phyloP scores from a whole-genome alignment of 495 filamentous ascomycete species.

The Penicillium tannophilum region DNA sequence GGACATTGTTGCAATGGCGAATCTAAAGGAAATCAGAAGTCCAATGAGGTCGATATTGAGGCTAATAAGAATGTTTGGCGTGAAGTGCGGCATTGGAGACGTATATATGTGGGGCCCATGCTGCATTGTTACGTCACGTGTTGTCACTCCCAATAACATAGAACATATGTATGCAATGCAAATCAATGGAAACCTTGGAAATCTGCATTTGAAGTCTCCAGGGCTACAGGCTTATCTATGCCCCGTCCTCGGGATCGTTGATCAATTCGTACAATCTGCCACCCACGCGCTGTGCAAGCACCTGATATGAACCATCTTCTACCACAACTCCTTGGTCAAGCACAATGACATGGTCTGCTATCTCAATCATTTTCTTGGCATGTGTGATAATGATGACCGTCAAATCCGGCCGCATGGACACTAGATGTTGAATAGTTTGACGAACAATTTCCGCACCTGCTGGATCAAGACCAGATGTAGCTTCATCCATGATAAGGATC shows the following conservation, averaged over 20 bases:
- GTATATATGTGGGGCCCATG: too few species aligned
- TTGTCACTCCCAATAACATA: too few species aligned
- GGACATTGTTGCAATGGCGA: neutral
- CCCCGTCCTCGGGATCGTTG: conserved; percentile 20
- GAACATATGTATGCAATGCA: neutral
- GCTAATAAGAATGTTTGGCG: too few species aligned
- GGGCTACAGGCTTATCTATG: neutral
- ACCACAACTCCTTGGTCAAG: conserved; percentile 68
- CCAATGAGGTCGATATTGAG: too few species aligned
- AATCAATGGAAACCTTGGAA: neutral
- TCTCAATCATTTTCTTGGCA: conserved; percentile 77
- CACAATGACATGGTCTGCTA: conserved; percentile 70
- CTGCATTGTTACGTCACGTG: too few species aligned
- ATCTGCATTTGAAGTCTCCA: neutral
- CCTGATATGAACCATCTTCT: conserved; percentile 64
- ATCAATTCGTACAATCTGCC: conserved; percentile 44
- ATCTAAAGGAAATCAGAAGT: too few species aligned
- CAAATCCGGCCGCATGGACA: conserved; percentile 34
- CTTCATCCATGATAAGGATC: conserved; percentile 83
- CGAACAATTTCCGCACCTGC: conserved; percentile 68
- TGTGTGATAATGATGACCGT: conserved; percentile 76
- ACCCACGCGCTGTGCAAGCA: conserved; percentile 44
- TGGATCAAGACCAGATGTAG: conserved; percentile 78
- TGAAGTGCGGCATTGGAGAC: too few species aligned
- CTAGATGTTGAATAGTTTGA: conserved; percentile 57